Conservation (phyloP, 169 alveolate genomes). For the Ichthyophthirius multifiliis region DNA sequence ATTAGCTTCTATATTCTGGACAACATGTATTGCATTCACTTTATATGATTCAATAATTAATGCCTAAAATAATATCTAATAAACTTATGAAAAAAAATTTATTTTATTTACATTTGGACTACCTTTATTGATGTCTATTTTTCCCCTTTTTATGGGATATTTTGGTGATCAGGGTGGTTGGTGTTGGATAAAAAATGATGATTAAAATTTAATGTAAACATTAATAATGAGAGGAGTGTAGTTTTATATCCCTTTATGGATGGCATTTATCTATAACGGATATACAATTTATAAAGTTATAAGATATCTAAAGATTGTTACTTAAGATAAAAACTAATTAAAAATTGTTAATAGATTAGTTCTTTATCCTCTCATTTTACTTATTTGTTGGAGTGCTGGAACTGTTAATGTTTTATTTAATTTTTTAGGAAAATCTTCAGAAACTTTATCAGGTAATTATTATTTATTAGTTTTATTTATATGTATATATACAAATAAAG, state of each 20-base stretch:
- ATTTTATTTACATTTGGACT: not conserved
- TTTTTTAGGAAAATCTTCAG: not conserved
- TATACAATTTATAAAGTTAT: not conserved
- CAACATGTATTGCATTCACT: not conserved
- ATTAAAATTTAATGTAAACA: not conserved
- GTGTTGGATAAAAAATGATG: conserved; percentile 1
- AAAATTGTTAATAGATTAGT: conserved; percentile 1
- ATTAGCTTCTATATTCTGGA: conserved; percentile 15
- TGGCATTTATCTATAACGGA: conserved; percentile 6
- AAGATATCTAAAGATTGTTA: not conserved
- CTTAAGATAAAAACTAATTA: not conserved
- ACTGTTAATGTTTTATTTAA: not conserved
- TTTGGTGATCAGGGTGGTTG: conserved; percentile 6
- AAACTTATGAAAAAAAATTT: not conserved
- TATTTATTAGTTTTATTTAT: not conserved
- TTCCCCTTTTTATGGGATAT: not conserved
- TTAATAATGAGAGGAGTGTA: not conserved
- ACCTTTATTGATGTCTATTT: not conserved
- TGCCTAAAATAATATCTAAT: not conserved
- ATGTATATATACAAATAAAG: not conserved
- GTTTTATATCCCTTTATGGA: conserved; percentile 19
- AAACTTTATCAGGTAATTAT: not conserved
- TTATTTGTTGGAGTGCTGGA: conserved; percentile 11
- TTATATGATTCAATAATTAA: not conserved
- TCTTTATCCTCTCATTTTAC: not conserved